phyloP scores from a whole-genome alignment of 352 stramenopile species.

The Ophiocytium majus region DNA sequence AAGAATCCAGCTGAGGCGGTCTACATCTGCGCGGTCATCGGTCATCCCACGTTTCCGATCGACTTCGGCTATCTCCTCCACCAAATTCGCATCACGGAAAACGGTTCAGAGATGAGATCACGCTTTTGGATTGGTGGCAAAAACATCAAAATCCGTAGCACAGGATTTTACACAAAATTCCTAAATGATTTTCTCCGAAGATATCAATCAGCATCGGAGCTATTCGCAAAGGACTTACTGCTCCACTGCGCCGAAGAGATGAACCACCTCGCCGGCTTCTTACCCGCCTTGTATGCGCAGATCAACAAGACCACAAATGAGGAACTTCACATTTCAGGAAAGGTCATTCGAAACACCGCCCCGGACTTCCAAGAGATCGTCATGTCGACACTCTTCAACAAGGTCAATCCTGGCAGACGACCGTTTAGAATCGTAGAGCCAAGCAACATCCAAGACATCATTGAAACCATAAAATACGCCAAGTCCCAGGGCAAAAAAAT shows the following conservation, averaged over 20 bases:
- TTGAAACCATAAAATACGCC: background rate
- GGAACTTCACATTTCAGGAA: background rate
- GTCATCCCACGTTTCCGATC: background rate
- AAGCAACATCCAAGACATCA: slow-evolving; percentile 7
- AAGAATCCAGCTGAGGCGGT: background rate
- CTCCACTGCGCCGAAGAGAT: background rate
- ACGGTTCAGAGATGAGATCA: slow-evolving; percentile 9
- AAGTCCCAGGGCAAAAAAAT: slow-evolving; percentile 11
- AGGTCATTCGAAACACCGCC: background rate
- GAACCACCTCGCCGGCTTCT: background rate
- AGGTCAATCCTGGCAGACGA: background rate
- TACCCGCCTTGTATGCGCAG: background rate
- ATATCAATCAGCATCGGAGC: background rate
- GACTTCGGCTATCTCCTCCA: background rate
- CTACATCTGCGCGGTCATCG: background rate
- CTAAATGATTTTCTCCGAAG: no score
- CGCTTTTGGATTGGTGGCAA: slow-evolving; percentile 11
- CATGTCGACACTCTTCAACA: slow-evolving; percentile 1
- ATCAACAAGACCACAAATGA: background rate
- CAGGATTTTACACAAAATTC: background rate
- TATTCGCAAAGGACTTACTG: slow-evolving; percentile 13
- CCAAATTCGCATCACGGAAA: background rate
- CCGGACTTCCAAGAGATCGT: background rate
- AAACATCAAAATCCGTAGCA: background rate
- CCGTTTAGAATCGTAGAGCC: background rate